These are phyloP conservation scores for Stagonosporopsis tanaceti DNA, from an alignment of 2,329 filamentous ascomycete species.

Conservation along the genomic window DNA sequence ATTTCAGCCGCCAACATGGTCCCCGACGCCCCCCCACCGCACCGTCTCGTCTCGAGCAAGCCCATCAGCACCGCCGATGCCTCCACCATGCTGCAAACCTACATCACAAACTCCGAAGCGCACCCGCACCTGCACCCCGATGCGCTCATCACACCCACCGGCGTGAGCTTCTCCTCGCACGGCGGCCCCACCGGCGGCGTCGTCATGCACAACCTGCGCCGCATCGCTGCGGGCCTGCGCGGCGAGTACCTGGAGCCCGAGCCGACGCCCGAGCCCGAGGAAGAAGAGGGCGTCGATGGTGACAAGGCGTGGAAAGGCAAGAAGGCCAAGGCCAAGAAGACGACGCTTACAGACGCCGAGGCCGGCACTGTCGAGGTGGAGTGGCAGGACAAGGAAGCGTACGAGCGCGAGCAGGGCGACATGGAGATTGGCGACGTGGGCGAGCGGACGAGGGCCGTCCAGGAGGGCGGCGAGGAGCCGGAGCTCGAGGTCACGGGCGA, in stretches of 20 bases:
- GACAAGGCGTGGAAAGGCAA: slow-evolving; percentile 23
- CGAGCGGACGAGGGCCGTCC: slow-evolving; percentile 43
- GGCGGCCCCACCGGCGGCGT: slow-evolving; percentile 56
- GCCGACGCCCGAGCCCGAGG: slow-evolving; percentile 51
- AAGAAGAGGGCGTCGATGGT: slow-evolving; percentile 28
- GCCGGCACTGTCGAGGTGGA: slow-evolving; percentile 27
- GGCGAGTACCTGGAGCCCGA: slow-evolving; percentile 60
- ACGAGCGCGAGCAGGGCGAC: slow-evolving; percentile 51
- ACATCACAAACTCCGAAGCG: slow-evolving; percentile 50
- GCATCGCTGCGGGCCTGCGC: slow-evolving; percentile 61
- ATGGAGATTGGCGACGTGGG: slow-evolving; percentile 54
- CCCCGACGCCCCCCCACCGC: slow-evolving; percentile 48
- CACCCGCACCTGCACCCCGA: slow-evolving; percentile 60
- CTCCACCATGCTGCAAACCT: slow-evolving; percentile 49
- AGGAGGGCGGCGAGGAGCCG: slow-evolving; percentile 40
- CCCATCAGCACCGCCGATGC: slow-evolving; percentile 47
- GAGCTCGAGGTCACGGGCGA: slow-evolving; percentile 37
- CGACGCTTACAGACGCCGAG: slow-evolving; percentile 5
- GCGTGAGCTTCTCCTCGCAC: slow-evolving; percentile 53
- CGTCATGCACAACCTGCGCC: slow-evolving; percentile 61
- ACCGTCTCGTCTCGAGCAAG: slow-evolving; percentile 41
- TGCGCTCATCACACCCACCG: slow-evolving; percentile 53
- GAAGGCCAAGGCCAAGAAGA: slow-evolving; percentile 23
- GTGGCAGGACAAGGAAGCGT: slow-evolving; percentile 56
- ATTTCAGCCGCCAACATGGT: slow-evolving; percentile 32